Evolutionary conservation across 1,139 yeast genomes (phyloP), one percentile per base, ranked within the genome.

Genomic region (Yarrowia galli): DNA sequence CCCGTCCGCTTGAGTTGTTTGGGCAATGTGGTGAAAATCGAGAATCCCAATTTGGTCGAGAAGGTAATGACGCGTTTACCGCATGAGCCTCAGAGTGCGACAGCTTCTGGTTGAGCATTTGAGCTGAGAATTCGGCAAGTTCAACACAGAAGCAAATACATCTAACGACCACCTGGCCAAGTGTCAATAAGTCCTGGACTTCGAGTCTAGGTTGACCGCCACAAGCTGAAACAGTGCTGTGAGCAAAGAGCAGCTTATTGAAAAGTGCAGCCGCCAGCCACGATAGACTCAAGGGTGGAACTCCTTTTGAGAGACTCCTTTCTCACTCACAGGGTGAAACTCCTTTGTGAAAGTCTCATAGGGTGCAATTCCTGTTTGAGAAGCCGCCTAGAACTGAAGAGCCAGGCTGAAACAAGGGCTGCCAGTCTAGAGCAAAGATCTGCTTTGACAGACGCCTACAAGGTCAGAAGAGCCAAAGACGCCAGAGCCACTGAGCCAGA

Each of bases 291-390:
- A 35, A 35, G 38, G 38, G 38, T 35, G 38, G 15, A 35, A 35
- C 15, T 35, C 38, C 38, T 35, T 35, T 35, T 35, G 38, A 35
- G 38, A 35, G 38, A 15, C 20, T 12, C 38, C 12, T 12, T 35
- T 12, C n/a, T n/a, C 43, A 40, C 42, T 38, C 42, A 16, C 42
- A 16, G 42, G 42, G 42, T 38, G 42, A 38, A 38, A 38, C 42
- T 38, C 42, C 42, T 38, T 38, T 38, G 42, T 16, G 42, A 38
- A 38, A 38, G 42, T 38, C 42, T 38, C 42, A 38, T 38, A 38
- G 42, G 42, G 42, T 38, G 42, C 42, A 16, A 38, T 16, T 38
- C 42, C 18, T 38, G 42, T 38, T 3, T 38, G 42, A 38, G 42
- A 38, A 38, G 38, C 38, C 38, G 38, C 38, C 38, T 35, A 35